Conservation (phyloP, 2,329 filamentous ascomycete genomes). For the Acrocalymma vagum region DNA sequence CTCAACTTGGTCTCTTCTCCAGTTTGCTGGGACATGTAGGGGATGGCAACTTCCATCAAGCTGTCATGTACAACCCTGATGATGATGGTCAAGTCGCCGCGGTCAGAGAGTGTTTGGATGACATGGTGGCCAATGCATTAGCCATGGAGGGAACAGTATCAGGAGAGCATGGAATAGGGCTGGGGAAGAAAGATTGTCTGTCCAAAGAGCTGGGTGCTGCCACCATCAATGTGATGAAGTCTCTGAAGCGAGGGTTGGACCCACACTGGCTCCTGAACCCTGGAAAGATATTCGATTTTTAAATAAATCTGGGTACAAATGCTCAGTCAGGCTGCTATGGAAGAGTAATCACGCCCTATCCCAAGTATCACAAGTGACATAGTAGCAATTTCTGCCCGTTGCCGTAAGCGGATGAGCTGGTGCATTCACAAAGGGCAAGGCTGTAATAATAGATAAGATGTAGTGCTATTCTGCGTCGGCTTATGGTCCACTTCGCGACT, state of each 20-base stretch:
- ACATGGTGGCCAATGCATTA: slow-evolving; percentile 89
- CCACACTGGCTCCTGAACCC: slow-evolving; percentile 91
- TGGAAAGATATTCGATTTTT: slow-evolving; percentile 90
- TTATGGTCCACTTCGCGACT: too few relatives aligned
- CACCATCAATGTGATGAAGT: slow-evolving; percentile 84
- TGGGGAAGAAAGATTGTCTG: slow-evolving; percentile 85
- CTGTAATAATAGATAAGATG: too few relatives aligned
- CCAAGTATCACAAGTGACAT: too few relatives aligned
- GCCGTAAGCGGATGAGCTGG: too few relatives aligned
- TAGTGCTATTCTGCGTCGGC: too few relatives aligned
- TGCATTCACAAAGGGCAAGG: too few relatives aligned
- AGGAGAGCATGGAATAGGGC: slow-evolving; percentile 85
- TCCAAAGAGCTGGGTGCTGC: slow-evolving; percentile 81
- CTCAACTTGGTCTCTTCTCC: slow-evolving; percentile 84
- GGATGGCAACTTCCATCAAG: slow-evolving; percentile 94
- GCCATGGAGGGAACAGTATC: slow-evolving; percentile 96
- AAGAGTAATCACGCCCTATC: too few relatives aligned
- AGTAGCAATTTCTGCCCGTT: too few relatives aligned
- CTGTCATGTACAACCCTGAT: slow-evolving; percentile 83
- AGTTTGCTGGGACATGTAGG: slow-evolving; percentile 90
- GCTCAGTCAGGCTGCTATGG: too few relatives aligned
- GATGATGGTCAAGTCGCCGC: slow-evolving; percentile 75
- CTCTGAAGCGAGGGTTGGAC: slow-evolving; percentile 81
- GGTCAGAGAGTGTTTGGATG: slow-evolving; percentile 82
- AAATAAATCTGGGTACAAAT: too few relatives aligned